phyloP scores from a whole-genome alignment of 1,284 basidiomycete genomes.

The Tetrapyrgos nigripes region DNA sequence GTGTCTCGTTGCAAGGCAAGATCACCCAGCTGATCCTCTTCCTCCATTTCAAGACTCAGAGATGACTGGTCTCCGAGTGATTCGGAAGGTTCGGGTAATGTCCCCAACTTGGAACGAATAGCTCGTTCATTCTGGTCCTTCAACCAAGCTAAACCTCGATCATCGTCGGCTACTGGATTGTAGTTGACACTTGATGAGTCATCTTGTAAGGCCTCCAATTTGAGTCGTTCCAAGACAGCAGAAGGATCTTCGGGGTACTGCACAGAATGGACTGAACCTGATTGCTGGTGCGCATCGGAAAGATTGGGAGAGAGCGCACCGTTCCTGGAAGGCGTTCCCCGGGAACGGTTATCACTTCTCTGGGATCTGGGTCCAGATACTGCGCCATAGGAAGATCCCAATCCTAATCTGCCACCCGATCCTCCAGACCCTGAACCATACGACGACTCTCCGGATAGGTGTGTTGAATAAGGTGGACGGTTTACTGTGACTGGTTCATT shows the following conservation, averaged over 20 bases:
- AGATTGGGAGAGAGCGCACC: slow-evolving; percentile 26
- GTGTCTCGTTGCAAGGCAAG: slow-evolving; percentile 70
- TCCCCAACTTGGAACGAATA: slow-evolving; percentile 65
- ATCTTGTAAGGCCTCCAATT: slow-evolving; percentile 46
- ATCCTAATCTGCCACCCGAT: too few relatives aligned
- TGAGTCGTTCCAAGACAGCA: slow-evolving; percentile 64
- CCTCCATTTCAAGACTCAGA: slow-evolving; percentile 38
- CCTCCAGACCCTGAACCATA: slow-evolving; percentile 11
- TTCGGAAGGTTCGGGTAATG: slow-evolving; percentile 62
- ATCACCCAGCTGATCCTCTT: slow-evolving; percentile 49
- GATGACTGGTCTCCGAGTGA: slow-evolving; percentile 51
- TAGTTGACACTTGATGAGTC: slow-evolving; percentile 50
- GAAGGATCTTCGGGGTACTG: slow-evolving; percentile 50
- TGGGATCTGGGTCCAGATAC: slow-evolving; percentile 1
- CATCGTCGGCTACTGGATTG: slow-evolving; percentile 54
- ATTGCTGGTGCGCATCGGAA: slow-evolving; percentile 34
- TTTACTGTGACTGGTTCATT: slow-evolving; percentile 2
- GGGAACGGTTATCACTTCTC: neutral
- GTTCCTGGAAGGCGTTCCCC: slow-evolving; percentile 1
- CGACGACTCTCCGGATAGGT: slow-evolving; percentile 21
- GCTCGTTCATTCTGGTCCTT: slow-evolving; percentile 78
- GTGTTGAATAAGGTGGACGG: slow-evolving; percentile 9
- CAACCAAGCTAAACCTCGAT: slow-evolving; percentile 82
- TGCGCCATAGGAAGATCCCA: slow-evolving; percentile 20
- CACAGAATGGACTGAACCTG: slow-evolving; percentile 33